Base-by-base conservation (phyloP, 2,329 filamentous ascomycete species). In the Talaromyces sp. region DNA sequence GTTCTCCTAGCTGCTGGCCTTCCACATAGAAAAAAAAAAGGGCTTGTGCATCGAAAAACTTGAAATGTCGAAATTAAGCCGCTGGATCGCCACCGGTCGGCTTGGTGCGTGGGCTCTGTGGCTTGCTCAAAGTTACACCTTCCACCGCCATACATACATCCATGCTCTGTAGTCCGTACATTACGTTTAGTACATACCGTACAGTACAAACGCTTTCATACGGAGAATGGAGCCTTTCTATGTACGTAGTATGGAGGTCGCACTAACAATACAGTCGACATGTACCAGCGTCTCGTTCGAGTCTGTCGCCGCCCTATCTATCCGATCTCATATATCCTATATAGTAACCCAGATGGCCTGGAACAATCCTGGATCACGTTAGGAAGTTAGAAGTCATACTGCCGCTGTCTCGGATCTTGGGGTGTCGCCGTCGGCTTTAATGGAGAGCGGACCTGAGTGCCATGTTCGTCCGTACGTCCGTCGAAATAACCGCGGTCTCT, bases 71-170 rank as follows among this genome's bases (percentile, higher is more conserved):
- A 37, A 56, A 56, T 56, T 39, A 56, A 16, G 52, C 33, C 52
- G 33, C 52, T 56, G 33, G 52, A 39, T 56, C 52, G 52, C 33
- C 52, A 56, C 33, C 31, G 11, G 52, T 24, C 33, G n/a, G 52
- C 52, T 56, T 56, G 27, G 48, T 33, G 48, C 14, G 48, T 52
- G 48, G 48, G 16, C 48, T 50, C 50, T 39, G 52, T 56, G 52
- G 52, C 52, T 56, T 56, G 52, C 52, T 56, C 52, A 16, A 39
- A 56, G 31, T 56, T 56, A 37, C 50, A 35, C 24, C 14, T 19
- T 35, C 31, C 16, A 11, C 6, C 50, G 50, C 47, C 47, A 31
- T 50, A 27, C 41, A n/a, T 9, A 22, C 41, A 43, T 3, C 27
- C 27, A 8, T 31, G 7, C 27, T 31, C 27, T 7, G 27, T 31